Evolutionary conservation across 2,329 filamentous ascomycete genomes (phyloP), one percentile per base, ranked within the genome.

Genomic region (Aspergillus hiratsukae): DNA sequence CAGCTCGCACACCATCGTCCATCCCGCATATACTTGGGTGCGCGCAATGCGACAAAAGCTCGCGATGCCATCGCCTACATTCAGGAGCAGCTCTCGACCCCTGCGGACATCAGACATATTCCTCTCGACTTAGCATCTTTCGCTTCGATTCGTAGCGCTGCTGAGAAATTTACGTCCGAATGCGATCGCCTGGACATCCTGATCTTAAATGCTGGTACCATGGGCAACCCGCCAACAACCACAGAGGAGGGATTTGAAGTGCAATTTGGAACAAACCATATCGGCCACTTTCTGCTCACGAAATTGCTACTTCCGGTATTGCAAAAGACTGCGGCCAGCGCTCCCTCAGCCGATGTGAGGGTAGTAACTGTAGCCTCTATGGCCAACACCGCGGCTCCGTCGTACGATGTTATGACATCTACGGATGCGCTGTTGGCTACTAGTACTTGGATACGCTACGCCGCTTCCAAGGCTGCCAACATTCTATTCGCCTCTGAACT

Each of bases 21-120:
- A 1, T 70, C 72, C 0, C 77, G 81, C 55, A 80, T 85, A 58
- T 84, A 81, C 70, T 76, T 86, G 56, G 80, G 76, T 14, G 81
- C 80, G 2, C 78, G 82, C 48, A 79, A 72, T 21, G 70, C 70
- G 51, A 61, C 66, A 45, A 72, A 76, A 48, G 76, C 76, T 10
- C 76, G 73, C 21, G 71, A 76, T 7, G 73, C 76, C 8, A 78
- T 83, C 45, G 68, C 77, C 17, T 69, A 72, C 2, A 73, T 78
- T 57, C 65, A 76, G 58, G 52, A 68, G 1, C 61, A 66, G 23
- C 63, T 72, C 27, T 57, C 66, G 51, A 68, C 58, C 46, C 69
- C 61, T 8, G 65, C 70, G 23, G 72, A 77, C 55, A 75, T 83
- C 53, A 69, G 72, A 43, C 73, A 75, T 58, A 64, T 84, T 8